phyloP scores from a whole-genome alignment of 805 yeast species.

The Saturnispora saitoi region DNA sequence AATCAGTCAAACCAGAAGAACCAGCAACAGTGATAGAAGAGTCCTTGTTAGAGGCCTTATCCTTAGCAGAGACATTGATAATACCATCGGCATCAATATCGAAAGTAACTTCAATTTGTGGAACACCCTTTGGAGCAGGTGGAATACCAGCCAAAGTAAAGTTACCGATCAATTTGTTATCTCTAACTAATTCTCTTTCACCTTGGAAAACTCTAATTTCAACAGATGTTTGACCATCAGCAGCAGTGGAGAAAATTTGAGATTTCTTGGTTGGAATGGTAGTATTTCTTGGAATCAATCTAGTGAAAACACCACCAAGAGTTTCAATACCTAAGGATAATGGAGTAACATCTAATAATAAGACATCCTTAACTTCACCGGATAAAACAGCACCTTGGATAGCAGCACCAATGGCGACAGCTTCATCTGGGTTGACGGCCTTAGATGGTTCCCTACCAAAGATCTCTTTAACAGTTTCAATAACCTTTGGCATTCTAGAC shows the following conservation, averaged over 20 bases:
- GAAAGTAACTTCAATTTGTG: conserved; percentile 89
- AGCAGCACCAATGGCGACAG: conserved; percentile 88
- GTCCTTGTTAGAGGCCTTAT: conserved; percentile 69
- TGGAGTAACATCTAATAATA: conserved; percentile 76
- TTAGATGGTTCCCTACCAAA: conserved; percentile 62
- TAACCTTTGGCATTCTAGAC: conserved; percentile 82
- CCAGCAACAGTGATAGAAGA: conserved; percentile 69
- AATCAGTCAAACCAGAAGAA: conserved; percentile 59
- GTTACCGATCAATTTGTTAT: conserved; percentile 95
- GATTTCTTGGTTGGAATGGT: conserved; percentile 96
- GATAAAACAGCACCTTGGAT: conserved; percentile 82
- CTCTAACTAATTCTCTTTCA: conserved; percentile 97
- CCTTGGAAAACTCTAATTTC: conserved; percentile 99
- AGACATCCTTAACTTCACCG: conserved; percentile 73
- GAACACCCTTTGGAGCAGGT: conserved; percentile 92
- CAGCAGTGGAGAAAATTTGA: conserved; percentile 93
- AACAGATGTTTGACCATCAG: conserved; percentile 93
- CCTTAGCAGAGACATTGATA: conserved; percentile 74
- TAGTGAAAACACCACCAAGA: conserved; percentile 94
- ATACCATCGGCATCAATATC: conserved; percentile 96
- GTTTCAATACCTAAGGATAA: conserved; percentile 94
- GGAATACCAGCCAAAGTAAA: conserved; percentile 92
- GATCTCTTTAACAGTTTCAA: conserved; percentile 49
- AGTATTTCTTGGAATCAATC: conserved; percentile 86
- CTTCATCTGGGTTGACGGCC: conserved; percentile 82